These are phyloP conservation scores for Achaetomium macrosporum DNA, from an alignment of 2,329 filamentous ascomycete species.

Conservation along the genomic window DNA sequence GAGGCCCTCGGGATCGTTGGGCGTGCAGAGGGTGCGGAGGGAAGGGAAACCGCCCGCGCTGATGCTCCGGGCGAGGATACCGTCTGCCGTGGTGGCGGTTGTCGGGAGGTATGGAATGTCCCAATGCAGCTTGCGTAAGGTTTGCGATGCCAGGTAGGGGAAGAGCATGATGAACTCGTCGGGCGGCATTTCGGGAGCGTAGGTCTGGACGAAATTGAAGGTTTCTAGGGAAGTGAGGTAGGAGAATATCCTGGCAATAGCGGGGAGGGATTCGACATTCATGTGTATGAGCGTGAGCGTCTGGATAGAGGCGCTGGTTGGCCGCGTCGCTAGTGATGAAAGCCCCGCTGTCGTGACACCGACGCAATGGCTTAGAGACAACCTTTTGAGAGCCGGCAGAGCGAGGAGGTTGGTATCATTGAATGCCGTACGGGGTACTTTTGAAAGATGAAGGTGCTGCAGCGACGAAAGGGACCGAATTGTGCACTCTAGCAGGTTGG, in stretches of 20 bases:
- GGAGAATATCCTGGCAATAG: conserved; percentile 54
- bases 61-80: conserved; percentile 60
- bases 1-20: conserved; percentile 62
- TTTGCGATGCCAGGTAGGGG: conserved; percentile 55
- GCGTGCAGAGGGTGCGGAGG: conserved; percentile 55
- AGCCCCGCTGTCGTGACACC: conserved; percentile 53
- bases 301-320: conserved; percentile 40
- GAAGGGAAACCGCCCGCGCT: conserved; percentile 55
- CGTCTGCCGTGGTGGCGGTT: conserved; percentile 46
- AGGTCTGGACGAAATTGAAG: conserved; percentile 51
- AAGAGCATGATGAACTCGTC: conserved; percentile 56
- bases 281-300: conserved; percentile 52
- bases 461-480: conserved; percentile 48
- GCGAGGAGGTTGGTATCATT: conserved; percentile 50
- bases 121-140: conserved; percentile 55
- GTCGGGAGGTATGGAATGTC: conserved; percentile 49
- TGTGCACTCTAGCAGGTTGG: conserved; percentile 46
- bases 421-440: conserved; percentile 51
- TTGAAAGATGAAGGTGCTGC: conserved; percentile 53
- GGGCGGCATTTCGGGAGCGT: conserved; percentile 49
- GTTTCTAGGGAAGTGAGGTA: conserved; percentile 44
- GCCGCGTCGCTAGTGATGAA: conserved; percentile 49
- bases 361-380: conserved; percentile 50
- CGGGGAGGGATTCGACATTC: conserved; percentile 49
- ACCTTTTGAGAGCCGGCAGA: conserved; percentile 48